Evolutionary conservation across 768 basidiomycete genomes (phyloP), one percentile per base, ranked within the genome.

Genomic region (Kwoniella dejecticola): DNA sequence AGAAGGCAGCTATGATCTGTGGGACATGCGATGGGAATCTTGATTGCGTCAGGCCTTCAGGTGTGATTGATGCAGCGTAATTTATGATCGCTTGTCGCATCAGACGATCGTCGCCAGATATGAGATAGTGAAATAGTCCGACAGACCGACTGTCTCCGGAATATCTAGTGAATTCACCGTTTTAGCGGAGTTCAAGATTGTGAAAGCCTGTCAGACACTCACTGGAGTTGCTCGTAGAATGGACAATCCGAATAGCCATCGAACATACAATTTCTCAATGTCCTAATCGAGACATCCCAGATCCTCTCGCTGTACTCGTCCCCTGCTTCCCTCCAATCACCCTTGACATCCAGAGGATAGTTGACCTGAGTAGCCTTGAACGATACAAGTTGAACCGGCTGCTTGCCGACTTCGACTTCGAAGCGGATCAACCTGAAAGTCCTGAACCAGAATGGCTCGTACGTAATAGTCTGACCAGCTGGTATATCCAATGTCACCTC

Each of bases 221-320:
- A 69, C 69, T 52, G 49, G 5, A 71, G 56, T 31, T 71, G 69
- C 38, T 71, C 69, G 54, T 67, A 71, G 58, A 67, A 71, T 7
- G 69, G 69, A 49, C 69, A 70, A 42, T 70, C 69, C 26, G 66
- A 67, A 49, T 70, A 70, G 15, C 63, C 69, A 42, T 70, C 69
- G 44, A 71, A 63, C 60, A 66, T 66, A 38, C 69, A 71, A 33
- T 71, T 71, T 24, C 66, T 29, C 61, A 71, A 54, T 15, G 67
- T 71, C 26, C 69, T 42, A 13, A 70, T 65, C 2, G 56, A 59
- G 11, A 70, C 54, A 31, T 67, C 66, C 60, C 63, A 67, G 5
- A 70, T 67, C 23, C 61, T 61, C 11, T 62, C 49, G 36, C 49
- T 58, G 15, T 59, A 57, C 17, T 53, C 57, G 24, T 61, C 53